A percentile compares a stretch with the other conserved stretches of the same genome.
phyloP scores from a whole-genome alignment of 176 grass and related monocot genomes.

The Secale cereale region DNA sequence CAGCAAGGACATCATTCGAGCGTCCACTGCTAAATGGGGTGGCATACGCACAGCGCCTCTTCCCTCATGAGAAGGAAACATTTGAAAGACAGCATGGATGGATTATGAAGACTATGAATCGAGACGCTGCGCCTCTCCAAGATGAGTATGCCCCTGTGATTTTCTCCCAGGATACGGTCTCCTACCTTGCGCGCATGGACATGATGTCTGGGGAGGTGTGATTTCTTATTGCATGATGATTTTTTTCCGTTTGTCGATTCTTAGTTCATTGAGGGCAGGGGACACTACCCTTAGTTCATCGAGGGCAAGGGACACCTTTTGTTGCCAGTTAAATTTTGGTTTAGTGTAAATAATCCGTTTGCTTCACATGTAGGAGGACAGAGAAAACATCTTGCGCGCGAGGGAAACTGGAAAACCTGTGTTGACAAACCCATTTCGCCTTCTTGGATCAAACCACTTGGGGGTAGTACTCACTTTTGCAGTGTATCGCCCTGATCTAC shows the following conservation, averaged over 20 bases:
- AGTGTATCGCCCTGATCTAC: conserved; percentile 68
- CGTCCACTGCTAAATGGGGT: conserved; percentile 86
- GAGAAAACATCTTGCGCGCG: conserved; percentile 85
- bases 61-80: conserved; percentile 66
- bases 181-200: conserved; percentile 78
- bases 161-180: conserved; percentile 86
- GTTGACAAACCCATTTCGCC: conserved; percentile 82
- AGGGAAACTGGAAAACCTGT: conserved; percentile 90
- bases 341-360: neutral
- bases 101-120: conserved; percentile 82
- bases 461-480: conserved; percentile 98
- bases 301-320: neutral
- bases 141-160: conserved; percentile 89
- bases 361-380: conserved; percentile 60
- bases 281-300: neutral
- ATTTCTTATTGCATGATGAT: neutral
- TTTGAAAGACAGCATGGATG: conserved; percentile 89
- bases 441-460: conserved; percentile 88
- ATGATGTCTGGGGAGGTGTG: conserved; percentile 94
- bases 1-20: conserved; percentile 81
- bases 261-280: neutral
- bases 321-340: neutral
- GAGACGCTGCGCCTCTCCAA: conserved; percentile 48
- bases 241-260: neutral
- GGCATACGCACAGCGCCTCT: conserved; percentile 69